Conservation (phyloP, 805 yeast genomes). For the Candida silvicultrix region DNA sequence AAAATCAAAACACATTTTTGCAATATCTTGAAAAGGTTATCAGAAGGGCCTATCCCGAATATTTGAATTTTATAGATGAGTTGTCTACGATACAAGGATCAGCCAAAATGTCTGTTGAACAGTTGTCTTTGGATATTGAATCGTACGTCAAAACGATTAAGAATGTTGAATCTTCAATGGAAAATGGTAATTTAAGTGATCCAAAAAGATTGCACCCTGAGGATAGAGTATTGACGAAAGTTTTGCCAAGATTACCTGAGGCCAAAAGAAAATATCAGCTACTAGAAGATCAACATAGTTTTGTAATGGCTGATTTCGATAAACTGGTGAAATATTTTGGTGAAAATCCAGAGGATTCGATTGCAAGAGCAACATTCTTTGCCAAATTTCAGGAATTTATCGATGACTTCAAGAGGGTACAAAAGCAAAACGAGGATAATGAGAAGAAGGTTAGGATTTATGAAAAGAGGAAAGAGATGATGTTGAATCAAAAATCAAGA, state of each 20-base stretch:
- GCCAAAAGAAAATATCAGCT: constrained; percentile 68
- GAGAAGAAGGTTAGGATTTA: constrained; percentile 79
- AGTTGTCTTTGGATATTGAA: constrained; percentile 64
- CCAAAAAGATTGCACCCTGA: constrained; percentile 73
- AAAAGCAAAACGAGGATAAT: constrained; percentile 64
- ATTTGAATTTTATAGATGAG: constrained; percentile 70
- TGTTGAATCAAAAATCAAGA: constrained; percentile 23
- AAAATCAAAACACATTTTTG: constrained; percentile 76
- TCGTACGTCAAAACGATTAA: constrained; percentile 54
- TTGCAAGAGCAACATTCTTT: constrained; percentile 66
- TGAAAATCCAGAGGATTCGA: constrained; percentile 73
- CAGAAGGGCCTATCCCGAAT: constrained; percentile 78
- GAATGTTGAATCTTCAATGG: constrained; percentile 68
- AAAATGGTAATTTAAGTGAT: constrained; percentile 82
- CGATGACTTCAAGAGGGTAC: constrained; percentile 72
- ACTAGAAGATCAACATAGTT: constrained; percentile 54
- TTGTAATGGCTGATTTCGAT: constrained; percentile 60
- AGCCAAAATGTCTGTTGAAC: constrained; percentile 77
- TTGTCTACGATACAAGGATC: constrained; percentile 41
- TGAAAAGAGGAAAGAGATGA: constrained; percentile 65
- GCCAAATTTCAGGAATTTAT: constrained; percentile 75
- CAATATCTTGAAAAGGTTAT: constrained; percentile 89
- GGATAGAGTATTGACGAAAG: constrained; percentile 60
- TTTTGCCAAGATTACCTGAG: constrained; percentile 62
- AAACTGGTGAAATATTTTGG: constrained; percentile 79